These are phyloP conservation scores for Malus sieversii DNA, from an alignment of 306 rosid genomes.

Conservation along the genomic window DNA sequence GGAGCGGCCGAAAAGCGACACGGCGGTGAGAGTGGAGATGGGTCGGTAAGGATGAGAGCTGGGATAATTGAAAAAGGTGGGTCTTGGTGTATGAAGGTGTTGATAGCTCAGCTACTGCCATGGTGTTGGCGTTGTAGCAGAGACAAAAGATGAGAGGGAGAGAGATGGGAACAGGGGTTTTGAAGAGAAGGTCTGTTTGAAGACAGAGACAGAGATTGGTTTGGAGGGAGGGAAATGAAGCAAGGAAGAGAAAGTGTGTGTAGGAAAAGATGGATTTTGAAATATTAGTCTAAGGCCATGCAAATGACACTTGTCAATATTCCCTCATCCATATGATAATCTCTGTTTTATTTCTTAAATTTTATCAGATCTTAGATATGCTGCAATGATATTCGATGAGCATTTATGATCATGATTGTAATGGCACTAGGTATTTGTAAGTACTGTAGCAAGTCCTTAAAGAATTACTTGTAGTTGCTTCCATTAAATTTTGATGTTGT, in stretches of 20 bases:
- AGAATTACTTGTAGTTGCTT: no score
- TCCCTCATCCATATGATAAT: constrained; percentile 7
- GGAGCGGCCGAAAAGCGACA: constrained; percentile 30
- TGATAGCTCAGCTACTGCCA: constrained; percentile 69
- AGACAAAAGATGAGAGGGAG: not conserved
- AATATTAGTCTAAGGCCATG: constrained; percentile 44
- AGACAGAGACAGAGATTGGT: constrained; percentile 1
- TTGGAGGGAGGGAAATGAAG: constrained; percentile 18
- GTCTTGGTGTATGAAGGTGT: constrained; percentile 37
- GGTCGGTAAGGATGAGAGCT: constrained; percentile 41
- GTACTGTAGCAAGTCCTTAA: no score
- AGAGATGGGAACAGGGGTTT: not conserved
- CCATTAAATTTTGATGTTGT: no score
- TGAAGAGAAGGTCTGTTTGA: not conserved
- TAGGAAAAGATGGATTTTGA: constrained; percentile 13
- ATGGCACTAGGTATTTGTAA: no score
- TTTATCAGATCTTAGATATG: no score
- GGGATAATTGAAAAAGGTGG: constrained; percentile 35
- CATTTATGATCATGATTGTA: no score
- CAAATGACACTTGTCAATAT: constrained; percentile 57
- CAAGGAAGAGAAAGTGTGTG: not conserved
- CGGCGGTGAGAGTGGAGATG: constrained; percentile 25
- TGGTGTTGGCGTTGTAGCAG: constrained; percentile 23
- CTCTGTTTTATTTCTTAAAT: not conserved
- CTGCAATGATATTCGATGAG: no score